Base-by-base conservation (phyloP, 345 rosid genomes). In the Populus tremula region DNA sequence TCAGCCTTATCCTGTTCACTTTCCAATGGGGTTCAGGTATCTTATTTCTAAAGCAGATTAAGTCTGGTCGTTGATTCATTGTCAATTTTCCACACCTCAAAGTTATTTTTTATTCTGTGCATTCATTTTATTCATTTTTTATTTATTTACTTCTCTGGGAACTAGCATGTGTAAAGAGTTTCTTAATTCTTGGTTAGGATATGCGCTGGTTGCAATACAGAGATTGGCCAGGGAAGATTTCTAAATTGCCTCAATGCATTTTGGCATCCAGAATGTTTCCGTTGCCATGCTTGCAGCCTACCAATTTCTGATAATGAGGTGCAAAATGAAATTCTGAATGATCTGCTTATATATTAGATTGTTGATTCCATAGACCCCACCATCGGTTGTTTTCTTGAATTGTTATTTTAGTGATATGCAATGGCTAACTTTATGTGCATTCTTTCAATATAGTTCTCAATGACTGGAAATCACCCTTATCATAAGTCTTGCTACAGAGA, bases 11-110 rank as follows among this genome's bases (percentile, higher is more conserved):
- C 93, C 93, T 20, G 71, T 85, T 74, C 86, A 88, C 45, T 88
- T 87, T 72, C 85, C 92, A 2, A 83, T 80, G 86, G 96, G 94
- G 74, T 88, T 79, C 89, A 96, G 99, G 98, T 96, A 90, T 61
- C 70, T 68, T 16, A 38, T 31, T 65, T 71, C 25, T 50, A 61
- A 67, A 45, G 50, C 59, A 36, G 65, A 31, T 73, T 77, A 53
- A 67, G 17, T 74, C 21, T 75, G 13, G 41, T 63, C 45, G 7
- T 53, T 27, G 25, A 23, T 65, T 67, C 63, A 20, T 54, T 70
- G 13, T 64, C 47, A 33, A 35, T 49, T 38, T 12, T 14, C 27
- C 18, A 62, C 23, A 50, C 70, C 33, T 49, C 29, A 73, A 50
- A 70, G 64, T 74, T 65, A 5, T 14, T 71, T 65, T 54, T 8